Base-by-base conservation (phyloP, 192 early-diverging fungal genomes). In the Backusella liffmaniae region DNA sequence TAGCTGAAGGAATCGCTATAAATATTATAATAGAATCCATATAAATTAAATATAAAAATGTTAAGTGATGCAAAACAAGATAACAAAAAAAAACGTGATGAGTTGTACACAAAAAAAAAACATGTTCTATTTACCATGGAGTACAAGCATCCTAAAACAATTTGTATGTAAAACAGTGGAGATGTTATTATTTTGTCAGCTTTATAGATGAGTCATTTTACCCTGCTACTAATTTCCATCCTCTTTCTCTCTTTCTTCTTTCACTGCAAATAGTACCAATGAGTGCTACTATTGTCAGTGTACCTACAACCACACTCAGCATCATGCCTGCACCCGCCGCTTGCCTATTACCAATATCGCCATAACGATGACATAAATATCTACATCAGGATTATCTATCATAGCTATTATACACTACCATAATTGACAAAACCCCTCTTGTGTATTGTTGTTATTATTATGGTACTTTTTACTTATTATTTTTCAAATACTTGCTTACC, bases 201-300 rank as follows among this genome's bases (percentile, higher is more conserved):
- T 32, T 36, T 36, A n/a, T 23, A 46, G 13, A 13, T 32, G 42
- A 21, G 23, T 41, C 34, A 29, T n/a, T 36, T 73, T 77, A 77
- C 76, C 70, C 71, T 18, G 76, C 59, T 66, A 77, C 34, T 6
- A 77, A 62, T 51, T 77, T 77, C 76, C 76, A 77, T 5, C 76
- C 76, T 37, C 66, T 77, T 23, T 71, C 76, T 37, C 76, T 72
- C 46, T 73, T 77, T 73, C 71, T 46, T 15, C 76, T 70, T 41
- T 73, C 41, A 44, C 76, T 77, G 16, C 70, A 77, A 30, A 77
- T 77, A 12, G 71, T 73, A 13, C 70, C 76, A 36, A 77, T 21
- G 15, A 77, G 44, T 29, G 69, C 71, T 9, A 77, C 34, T 9
- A 77, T 65, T 21, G 76, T 72, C 65, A 77, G 46, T 26, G 62